phyloP scores from a whole-genome alignment of 2,329 filamentous ascomycete genomes.

The Colletotrichum orbiculare region DNA sequence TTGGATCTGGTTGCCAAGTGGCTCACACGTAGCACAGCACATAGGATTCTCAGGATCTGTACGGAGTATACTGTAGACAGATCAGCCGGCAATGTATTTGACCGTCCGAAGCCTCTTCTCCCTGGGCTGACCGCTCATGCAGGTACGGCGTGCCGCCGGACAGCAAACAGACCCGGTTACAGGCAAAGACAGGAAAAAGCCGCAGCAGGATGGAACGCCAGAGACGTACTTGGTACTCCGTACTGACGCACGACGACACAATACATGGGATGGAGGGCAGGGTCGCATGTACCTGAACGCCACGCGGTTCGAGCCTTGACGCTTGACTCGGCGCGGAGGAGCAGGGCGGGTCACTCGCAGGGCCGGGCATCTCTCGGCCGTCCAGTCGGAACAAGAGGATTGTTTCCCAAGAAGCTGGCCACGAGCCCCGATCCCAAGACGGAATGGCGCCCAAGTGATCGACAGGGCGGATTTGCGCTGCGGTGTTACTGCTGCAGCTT shows the following conservation, averaged over 20 bases:
- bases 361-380: slow-evolving; percentile 10
- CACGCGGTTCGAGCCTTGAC: slow-evolving; percentile 25
- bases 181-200: not conserved
- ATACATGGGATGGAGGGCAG: not conserved
- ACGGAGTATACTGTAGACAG: not conserved
- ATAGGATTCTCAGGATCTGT: not conserved
- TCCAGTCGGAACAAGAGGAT: slow-evolving; percentile 31
- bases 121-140: slow-evolving; percentile 25
- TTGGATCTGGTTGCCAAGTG: no score
- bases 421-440: not conserved
- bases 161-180: slow-evolving; percentile 2
- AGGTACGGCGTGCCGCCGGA: slow-evolving; percentile 26
- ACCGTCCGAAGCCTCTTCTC: not conserved
- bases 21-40: no score
- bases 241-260: not conserved
- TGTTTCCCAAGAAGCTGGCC: slow-evolving; percentile 13
- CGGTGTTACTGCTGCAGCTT: no score
- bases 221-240: not conserved
- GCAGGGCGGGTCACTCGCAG: slow-evolving; percentile 22
- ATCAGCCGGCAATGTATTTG: not conserved
- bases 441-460: slow-evolving; percentile 29
- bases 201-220: not conserved
- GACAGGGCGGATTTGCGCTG: slow-evolving; percentile 23
- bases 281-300: slow-evolving; percentile 2
- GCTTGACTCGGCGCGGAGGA: slow-evolving; percentile 32